phyloP scores from a whole-genome alignment of 192 early-diverging fungal species.

The Coemansia sp. region DNA sequence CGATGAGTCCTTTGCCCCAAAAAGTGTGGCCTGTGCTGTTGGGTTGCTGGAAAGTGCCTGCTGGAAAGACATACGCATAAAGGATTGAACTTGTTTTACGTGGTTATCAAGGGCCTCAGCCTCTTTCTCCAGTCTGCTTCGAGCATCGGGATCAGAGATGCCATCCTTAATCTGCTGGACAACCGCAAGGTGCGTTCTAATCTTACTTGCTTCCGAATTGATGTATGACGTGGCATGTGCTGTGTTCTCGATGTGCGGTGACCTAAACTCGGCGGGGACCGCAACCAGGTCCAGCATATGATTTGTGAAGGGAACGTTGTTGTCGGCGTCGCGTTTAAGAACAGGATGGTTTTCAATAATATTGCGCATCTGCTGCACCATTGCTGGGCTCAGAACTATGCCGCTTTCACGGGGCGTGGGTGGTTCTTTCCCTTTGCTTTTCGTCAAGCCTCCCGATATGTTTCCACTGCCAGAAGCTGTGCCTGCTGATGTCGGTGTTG shows the following conservation, averaged over 20 bases:
- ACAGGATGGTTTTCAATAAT: conserved; percentile 48
- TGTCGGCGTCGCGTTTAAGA: conserved; percentile 49
- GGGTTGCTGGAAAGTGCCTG: conserved; percentile 42
- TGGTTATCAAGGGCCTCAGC: conserved; percentile 28
- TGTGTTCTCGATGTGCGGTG: conserved; percentile 31
- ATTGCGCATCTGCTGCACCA: conserved; percentile 48
- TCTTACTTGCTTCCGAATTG: conserved; percentile 39
- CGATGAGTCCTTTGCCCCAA: conserved; percentile 19
- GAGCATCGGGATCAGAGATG: conserved; percentile 32
- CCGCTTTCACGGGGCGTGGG: conserved; percentile 27
- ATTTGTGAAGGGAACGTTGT: conserved; percentile 54
- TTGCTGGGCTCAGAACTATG: conserved; percentile 46
- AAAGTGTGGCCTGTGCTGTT: conserved; percentile 25
- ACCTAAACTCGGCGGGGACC: conserved; percentile 32
- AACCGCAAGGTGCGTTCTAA: conserved; percentile 37
- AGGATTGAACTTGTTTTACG: conserved; percentile 36
- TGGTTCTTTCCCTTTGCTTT: conserved; percentile 25
- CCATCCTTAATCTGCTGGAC: conserved; percentile 34
- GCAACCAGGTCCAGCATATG: conserved; percentile 42
- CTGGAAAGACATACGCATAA: conserved; percentile 49
- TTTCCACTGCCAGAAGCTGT: not conserved
- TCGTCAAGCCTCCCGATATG: conserved; percentile 1
- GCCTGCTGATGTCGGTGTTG: conserved; percentile 2
- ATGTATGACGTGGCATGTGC: conserved; percentile 43
- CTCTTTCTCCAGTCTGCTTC: conserved; percentile 29